These are phyloP conservation scores for Phoenix dactylifera DNA, from an alignment of 176 grass and related monocot genomes.

Conservation along the genomic window DNA sequence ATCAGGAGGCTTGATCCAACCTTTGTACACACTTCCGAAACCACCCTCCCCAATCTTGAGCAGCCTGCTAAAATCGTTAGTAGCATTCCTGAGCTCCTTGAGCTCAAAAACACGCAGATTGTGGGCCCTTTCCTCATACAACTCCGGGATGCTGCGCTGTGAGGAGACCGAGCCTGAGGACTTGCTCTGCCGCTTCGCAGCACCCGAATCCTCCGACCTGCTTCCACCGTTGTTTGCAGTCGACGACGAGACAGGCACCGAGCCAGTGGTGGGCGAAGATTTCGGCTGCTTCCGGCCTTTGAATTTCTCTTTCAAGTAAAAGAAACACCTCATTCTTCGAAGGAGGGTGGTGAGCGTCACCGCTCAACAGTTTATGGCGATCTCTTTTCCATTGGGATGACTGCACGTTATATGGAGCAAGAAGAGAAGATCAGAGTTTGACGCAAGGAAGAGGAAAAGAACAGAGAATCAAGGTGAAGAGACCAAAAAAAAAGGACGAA, in stretches of 20 bases:
- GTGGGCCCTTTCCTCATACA: constrained; percentile 49
- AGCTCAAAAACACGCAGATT: constrained; percentile 44
- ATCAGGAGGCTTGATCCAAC: constrained; percentile 32
- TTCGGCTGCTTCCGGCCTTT: not conserved
- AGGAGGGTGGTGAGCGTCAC: too few relatives aligned
- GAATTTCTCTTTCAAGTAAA: not conserved
- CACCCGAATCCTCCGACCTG: constrained; percentile 2
- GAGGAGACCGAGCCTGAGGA: constrained; percentile 48
- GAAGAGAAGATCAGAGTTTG: too few relatives aligned
- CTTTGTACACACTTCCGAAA: constrained; percentile 74
- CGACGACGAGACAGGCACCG: not conserved
- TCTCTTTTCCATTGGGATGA: too few relatives aligned
- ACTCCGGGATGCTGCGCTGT: constrained; percentile 52
- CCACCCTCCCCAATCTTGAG: constrained; percentile 75
- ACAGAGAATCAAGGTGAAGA: too few relatives aligned
- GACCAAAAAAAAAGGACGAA: too few relatives aligned
- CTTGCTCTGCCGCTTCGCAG: constrained; percentile 17
- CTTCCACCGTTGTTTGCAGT: not conserved
- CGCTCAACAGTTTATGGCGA: too few relatives aligned
- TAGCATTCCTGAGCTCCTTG: constrained; percentile 51
- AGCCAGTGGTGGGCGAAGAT: not conserved
- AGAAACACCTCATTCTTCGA: constrained; percentile 15
- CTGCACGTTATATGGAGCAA: too few relatives aligned
- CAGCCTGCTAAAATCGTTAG: constrained; percentile 57
- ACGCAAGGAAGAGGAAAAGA: too few relatives aligned